Conservation (phyloP, 2,329 filamentous ascomycete genomes). For the Ophiostoma sp. region DNA sequence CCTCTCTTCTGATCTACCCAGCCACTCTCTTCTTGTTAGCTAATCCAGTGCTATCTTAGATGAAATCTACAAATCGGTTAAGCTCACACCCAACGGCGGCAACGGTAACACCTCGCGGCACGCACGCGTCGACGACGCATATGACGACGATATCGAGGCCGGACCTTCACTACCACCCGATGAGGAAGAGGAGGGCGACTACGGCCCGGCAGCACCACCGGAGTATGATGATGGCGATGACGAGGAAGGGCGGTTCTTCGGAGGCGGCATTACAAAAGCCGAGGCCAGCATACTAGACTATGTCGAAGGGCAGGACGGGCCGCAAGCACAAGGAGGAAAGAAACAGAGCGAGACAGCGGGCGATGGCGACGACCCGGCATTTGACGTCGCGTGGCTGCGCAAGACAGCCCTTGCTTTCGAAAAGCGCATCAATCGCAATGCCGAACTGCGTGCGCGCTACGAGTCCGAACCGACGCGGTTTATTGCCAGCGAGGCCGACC, state of each 20-base stretch:
- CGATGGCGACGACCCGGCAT: constrained; percentile 53
- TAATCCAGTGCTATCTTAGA: constrained; percentile 40
- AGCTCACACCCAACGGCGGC: constrained; percentile 46
- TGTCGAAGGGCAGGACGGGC: constrained; percentile 64
- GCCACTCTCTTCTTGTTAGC: neutral
- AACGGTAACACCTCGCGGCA: constrained; percentile 44
- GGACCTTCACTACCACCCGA: constrained; percentile 52
- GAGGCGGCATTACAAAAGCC: constrained; percentile 79
- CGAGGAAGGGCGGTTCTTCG: constrained; percentile 94
- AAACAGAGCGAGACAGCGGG: constrained; percentile 38
- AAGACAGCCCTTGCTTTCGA: constrained; percentile 82
- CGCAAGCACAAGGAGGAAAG: neutral
- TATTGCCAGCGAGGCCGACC: constrained; percentile 80
- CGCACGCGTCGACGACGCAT: constrained; percentile 48
- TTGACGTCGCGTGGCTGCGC: constrained; percentile 81
- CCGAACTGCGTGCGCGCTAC: constrained; percentile 83
- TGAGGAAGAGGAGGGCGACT: constrained; percentile 49
- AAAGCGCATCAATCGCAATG: constrained; percentile 86
- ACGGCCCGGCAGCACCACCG: constrained; percentile 49
- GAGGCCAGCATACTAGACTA: constrained; percentile 86
- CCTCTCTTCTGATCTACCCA: neutral
- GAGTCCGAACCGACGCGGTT: constrained; percentile 80
- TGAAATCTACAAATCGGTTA: constrained; percentile 65
- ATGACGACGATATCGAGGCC: constrained; percentile 49
- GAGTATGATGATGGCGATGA: constrained; percentile 62